Evolutionary conservation across 129 eudicot species (phyloP), one percentile per base, ranked within the genome.

Genomic region (Helichrysum umbraculigerum): DNA sequence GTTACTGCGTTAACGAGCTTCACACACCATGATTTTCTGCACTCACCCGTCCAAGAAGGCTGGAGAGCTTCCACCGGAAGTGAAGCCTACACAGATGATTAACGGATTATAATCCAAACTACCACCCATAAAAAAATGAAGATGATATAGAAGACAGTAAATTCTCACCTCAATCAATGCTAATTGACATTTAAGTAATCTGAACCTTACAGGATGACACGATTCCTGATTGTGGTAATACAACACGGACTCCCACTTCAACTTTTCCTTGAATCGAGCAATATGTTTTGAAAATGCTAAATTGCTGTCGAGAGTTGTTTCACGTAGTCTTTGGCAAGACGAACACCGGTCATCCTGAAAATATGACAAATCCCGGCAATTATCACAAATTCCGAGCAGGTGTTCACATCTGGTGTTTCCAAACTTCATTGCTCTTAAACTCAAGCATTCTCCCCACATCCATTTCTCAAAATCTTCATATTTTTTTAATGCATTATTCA

Each of bases 391-490:
- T 44, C 80, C 66, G 34, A 90, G 70, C 34, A 93, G 61, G 17
- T 65, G 78, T 70, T 66, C 67, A 59, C 89, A 78, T 62, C 91
- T 81, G 7, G 75, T 68, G 69, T 78, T 84, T 51, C 91, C 96
- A 67, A 70, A 85, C 80, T 81, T 90, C 79, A 81, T 51, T n/a
- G 98, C 92, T 75, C 89, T 47, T 29, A 88, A 70, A 82, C 21
- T 78, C 22, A 78, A 63, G 73, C 95, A 90, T 82, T 93, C 96
- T 68, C 83, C 82, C 98, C 95, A 88, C 79, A 87, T 85, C 98
- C 98, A 93, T 83, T 89, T 85, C 58, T 93, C 96, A 56, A 85
- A 87, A 54, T 82, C 90, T 68, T 57, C 66, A 51, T 86, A 85
- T 81, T 95, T 78, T 70, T 74, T 79, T 20, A 80, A 25, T 61